Percentiles rank a stretch among this genome's conserved stretches.
Evolutionary conservation across 208 protist genomes (phyloP).

Genomic region (Herpetomonas muscarum): DNA sequence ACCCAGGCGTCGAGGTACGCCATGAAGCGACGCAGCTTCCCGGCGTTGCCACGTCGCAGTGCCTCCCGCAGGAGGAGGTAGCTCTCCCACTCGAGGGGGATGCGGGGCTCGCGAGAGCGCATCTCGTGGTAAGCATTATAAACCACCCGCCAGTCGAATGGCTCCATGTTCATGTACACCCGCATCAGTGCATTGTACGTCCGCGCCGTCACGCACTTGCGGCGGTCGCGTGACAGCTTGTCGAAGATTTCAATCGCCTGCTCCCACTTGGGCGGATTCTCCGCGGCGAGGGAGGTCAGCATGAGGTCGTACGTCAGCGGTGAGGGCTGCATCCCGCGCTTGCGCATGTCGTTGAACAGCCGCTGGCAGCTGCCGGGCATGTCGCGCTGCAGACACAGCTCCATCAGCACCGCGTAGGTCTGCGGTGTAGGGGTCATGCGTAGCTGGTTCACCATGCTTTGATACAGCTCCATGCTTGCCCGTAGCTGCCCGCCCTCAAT

Average conservation of each 20-base stretch:
- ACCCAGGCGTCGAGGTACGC: constrained; percentile 84
- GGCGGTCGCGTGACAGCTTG: constrained; percentile 49
- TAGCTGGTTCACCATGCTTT: constrained; percentile 47
- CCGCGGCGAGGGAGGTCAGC: constrained; percentile 58
- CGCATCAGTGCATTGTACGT: constrained; percentile 86
- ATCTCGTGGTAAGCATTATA: constrained; percentile 89
- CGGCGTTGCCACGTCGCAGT: constrained; percentile 51
- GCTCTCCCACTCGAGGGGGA: constrained; percentile 78
- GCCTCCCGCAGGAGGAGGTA: constrained; percentile 73
- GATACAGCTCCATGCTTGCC: constrained; percentile 75
- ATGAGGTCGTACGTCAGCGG: constrained; percentile 69
- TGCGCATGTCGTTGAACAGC: constrained; percentile 71
- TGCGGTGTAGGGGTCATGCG: constrained; percentile 60
- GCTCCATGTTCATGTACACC: constrained; percentile 85
- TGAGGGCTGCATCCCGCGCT: constrained; percentile 49
- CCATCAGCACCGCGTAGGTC: constrained; percentile 75
- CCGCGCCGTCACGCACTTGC: constrained; percentile 36
- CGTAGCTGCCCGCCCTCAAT: constrained; percentile 66
- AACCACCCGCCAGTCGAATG: constrained; percentile 88
- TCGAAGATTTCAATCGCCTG: constrained; percentile 81
- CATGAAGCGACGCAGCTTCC: constrained; percentile 54
- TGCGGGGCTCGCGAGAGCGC: constrained; percentile 51
- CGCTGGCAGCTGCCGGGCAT: constrained; percentile 54
- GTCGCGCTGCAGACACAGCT: constrained; percentile 66
- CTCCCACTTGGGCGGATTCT: constrained; percentile 78